Evolutionary conservation across 176 grass and related monocot genomes (phyloP), one percentile per base, ranked within the genome.

Genomic region (Bothriochloa decipiens): DNA sequence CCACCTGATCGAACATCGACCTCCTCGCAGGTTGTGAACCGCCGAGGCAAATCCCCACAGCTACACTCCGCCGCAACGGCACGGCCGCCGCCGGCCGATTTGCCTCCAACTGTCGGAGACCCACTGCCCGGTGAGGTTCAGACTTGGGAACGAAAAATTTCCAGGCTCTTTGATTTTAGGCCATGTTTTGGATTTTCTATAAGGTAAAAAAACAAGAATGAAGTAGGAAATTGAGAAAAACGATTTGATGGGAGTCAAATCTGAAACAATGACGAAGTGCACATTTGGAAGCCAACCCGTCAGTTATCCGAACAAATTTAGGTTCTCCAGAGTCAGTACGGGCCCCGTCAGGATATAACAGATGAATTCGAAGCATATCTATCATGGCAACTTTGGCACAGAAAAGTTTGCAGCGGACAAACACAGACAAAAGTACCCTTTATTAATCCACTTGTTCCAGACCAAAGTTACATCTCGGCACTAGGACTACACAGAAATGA

Each of bases 371-470:
- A 60, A 7, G 55, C n/a, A 23, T 58, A 23, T 57, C 53, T 22
- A 57, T 23, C 55, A 9, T 22, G 20, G 8, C n/a, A 60, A 23
- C 22, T 61, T 61, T 12, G 10, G 4, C 63, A 15, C 27, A 65
- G 12, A 65, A 68, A 3, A 23, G 27, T 80, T 8, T 67, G 26
- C 13, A 20, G 27, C 37, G 25, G 37, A 26, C 12, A 26, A 32
- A 64, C 7, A 29, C 25, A 33, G 16, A 2, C 11, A 52, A 6
- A 5, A 29, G 49, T 82, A 29, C 23, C 68, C 29, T 69, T 42
- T 79, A 65, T 82, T 70, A 40, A 50, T 40, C 79, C 29, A 40
- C 68, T 46, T 84, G 36, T 76, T 67, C 15, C 20, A 3, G 14
- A 55, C 53, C 41, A 64, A 72, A 25, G 65, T 82, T 32, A 43